Base-by-base conservation (phyloP, 768 basidiomycete species). In the Suillus bovinus region DNA sequence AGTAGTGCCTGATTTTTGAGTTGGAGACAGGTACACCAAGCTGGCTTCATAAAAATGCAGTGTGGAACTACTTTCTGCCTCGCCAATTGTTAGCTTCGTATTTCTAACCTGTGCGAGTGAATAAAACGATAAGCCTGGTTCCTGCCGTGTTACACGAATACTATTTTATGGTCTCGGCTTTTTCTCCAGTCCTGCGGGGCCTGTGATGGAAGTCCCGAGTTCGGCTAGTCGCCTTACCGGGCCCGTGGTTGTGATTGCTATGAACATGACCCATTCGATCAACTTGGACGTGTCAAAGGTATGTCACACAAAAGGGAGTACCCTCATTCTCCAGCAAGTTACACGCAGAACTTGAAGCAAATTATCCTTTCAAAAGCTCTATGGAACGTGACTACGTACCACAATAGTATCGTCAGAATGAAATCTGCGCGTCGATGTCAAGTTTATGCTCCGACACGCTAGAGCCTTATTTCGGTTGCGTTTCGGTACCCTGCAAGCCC, bases 401-500 rank as follows among this genome's bases (percentile, higher is more conserved):
- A 29, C 49, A 29, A 20, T 29, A 5, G 20, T 31, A 47, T 13
- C 24, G 14, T 49, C 47, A 16, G 47, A 49, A 49, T 49, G 47
- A 27, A 27, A 29, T 27, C 27, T 17, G 27, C 27, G 29, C 27
- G 49, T 27, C 20, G 11, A 20, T 52, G 29, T 52, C 29, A 29
- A 52, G 20, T 52, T 52, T 52, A 52, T 52, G 49, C 49, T 52
- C 49, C 52, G 52, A 34, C 52, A 22, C 20, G 50, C 50, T 46
- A 46, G 20, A n/a, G 41, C 41, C 41, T 42, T 20, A n/a, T 42
- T n/a, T 42, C 41, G 41, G 41, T 42, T 42, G 41, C 41, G 10
- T 38, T 56, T 38, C 24, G 9, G 9, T 54, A 27, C 31, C 20
- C 11, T 36, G 22, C 22, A 24, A 36, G 14, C 31, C 22, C 9